Evolutionary conservation across 2,329 filamentous ascomycete genomes (phyloP).

Genomic region (Aspergillus brasiliensis): DNA sequence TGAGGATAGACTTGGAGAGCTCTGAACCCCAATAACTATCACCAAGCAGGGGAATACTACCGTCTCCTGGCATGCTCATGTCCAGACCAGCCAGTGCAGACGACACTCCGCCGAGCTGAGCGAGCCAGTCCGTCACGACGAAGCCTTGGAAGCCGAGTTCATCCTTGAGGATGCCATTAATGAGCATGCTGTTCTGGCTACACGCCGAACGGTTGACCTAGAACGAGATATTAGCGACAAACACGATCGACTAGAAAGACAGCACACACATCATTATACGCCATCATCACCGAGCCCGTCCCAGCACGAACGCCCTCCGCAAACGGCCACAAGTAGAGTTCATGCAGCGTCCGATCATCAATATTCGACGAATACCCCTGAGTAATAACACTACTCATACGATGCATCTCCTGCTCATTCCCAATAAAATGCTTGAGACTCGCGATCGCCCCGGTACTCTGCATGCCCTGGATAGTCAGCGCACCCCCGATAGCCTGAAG

Average conservation of each 20-base stretch:
- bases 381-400: conserved; percentile 51
- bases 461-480: conserved; percentile 59
- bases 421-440: conserved; percentile 61
- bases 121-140: conserved; percentile 71
- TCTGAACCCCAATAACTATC: conserved; percentile 59
- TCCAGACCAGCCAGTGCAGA: conserved; percentile 66
- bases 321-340: conserved; percentile 53
- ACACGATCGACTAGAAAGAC: not conserved
- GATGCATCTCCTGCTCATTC: conserved; percentile 49
- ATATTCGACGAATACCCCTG: conserved; percentile 51
- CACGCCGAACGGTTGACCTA: conserved; percentile 67
- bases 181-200: conserved; percentile 68
- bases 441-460: conserved; percentile 59
- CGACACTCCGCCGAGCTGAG: conserved; percentile 61
- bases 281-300: conserved; percentile 49
- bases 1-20: conserved; percentile 57
- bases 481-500: conserved; percentile 58
- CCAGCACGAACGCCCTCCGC: conserved; percentile 52
- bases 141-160: conserved; percentile 73
- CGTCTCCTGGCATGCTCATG: conserved; percentile 71
- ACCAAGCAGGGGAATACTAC: conserved; percentile 54
- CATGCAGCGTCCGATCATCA: conserved; percentile 53
- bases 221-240: not conserved
- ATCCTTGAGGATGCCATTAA: conserved; percentile 71
- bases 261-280: conserved; percentile 43